Base-by-base conservation (phyloP, 2,329 filamentous ascomycete species). In the Colletotrichum cereale region DNA sequence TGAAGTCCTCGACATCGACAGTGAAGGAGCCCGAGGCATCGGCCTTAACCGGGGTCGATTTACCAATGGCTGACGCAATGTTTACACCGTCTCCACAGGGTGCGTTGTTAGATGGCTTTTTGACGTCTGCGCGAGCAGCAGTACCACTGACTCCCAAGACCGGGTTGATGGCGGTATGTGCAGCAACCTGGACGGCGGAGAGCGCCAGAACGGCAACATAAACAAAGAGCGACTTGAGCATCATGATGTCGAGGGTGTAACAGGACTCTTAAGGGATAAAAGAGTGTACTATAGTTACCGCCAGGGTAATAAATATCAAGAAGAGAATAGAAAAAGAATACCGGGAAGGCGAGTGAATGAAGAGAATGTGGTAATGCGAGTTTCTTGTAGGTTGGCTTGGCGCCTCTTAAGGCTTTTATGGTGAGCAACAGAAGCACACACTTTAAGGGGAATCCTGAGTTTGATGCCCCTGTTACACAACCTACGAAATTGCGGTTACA, bases 1-100 rank as follows among this genome's bases (percentile, higher is more conserved):
- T 73, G 31, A 73, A 73, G 66, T 73, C 71, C 53, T 73, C n/a
- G 21, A 73, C 62, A 31, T 60, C 24, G 7, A 71, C 66, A 11
- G 48, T 70, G 58, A 73, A 73, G 12, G 71, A 66, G 38, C 71
- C 71, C 10, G 71, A 73, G n/a, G 66, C 62, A 57, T 73, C 71
- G 24, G 71, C 67, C 24, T 63, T 62, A 16, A 71, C 71, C 5
- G 71, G 8, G 10, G 56, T 73, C 16, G 71, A 73, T 36, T 36
- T 64, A 44, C 62, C 71, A 60, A 73, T 62, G 36, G 66, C 53
- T 48, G 26, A 42, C 2, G 62, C 66, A 50, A 70, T 24, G n/a
- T 70, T 62, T 14, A 67, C 62, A 14, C 64, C 55, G 48, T 52
- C 29, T 31, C 71, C 71, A 34, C 71, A 73, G 2, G 71, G 50